These are phyloP conservation scores for Otatea glauca DNA, from an alignment of 176 grass and related monocot species.

Conservation along the genomic window DNA sequence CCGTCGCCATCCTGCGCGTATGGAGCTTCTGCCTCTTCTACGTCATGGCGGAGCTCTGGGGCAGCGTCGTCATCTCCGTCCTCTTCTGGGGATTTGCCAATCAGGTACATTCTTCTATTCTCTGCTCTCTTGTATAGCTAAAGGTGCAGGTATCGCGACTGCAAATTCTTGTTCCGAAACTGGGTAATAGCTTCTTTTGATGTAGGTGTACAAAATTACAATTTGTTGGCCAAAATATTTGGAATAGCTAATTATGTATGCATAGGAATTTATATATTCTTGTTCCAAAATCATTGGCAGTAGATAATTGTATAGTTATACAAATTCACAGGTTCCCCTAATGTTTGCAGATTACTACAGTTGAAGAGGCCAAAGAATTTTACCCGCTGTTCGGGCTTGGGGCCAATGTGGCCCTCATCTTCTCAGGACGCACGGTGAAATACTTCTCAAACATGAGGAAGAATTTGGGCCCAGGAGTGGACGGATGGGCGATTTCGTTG, in stretches of 20 bases:
- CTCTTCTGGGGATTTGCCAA: constrained; percentile 98
- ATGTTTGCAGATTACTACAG: constrained; percentile 83
- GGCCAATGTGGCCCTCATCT: constrained; percentile 94
- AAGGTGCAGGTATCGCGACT: not conserved
- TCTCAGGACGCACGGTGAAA: constrained; percentile 92
- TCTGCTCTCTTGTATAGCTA: not conserved
- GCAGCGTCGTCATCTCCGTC: constrained; percentile 92
- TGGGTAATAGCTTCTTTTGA: not conserved
- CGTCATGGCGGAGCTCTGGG: constrained; percentile 98
- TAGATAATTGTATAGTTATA: not conserved
- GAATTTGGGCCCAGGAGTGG: constrained; percentile 86
- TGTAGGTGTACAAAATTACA: not conserved
- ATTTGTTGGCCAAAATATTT: not conserved
- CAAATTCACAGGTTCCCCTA: not conserved
- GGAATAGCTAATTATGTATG: not conserved
- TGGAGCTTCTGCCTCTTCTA: constrained; percentile 99
- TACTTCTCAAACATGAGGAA: constrained; percentile 95
- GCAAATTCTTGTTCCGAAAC: not conserved
- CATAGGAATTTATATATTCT: not conserved
- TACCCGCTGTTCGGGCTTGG: constrained; percentile 94
- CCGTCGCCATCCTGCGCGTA: constrained; percentile 83
- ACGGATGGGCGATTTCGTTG: constrained; percentile 92
- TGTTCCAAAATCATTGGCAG: not conserved
- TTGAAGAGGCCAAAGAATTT: constrained; percentile 98
- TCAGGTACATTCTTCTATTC: constrained; percentile 58